Conservation (phyloP, 116 monocot species). For the Iris pallida region DNA sequence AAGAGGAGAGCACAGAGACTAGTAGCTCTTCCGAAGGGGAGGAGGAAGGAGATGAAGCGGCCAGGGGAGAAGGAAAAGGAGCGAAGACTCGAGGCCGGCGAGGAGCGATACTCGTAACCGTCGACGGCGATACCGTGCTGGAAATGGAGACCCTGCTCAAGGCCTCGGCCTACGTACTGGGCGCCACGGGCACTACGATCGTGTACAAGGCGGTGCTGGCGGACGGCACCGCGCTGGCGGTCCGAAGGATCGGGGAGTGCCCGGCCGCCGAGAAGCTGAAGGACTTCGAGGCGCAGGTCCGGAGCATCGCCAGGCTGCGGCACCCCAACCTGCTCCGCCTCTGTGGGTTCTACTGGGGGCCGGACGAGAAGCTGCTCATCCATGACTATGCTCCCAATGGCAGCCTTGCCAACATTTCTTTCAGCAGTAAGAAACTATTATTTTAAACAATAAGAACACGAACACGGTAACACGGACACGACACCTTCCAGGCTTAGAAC, state of each 20-base stretch:
- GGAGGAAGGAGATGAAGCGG: constrained; percentile 19
- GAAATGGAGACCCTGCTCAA: constrained; percentile 90
- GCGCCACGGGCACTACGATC: constrained; percentile 66
- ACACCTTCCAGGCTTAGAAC: too few relatives aligned
- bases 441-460: constrained; percentile 48
- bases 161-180: constrained; percentile 89
- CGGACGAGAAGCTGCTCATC: constrained; percentile 90
- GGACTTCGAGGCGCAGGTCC: constrained; percentile 76
- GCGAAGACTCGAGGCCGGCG: not conserved
- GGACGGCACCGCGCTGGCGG: constrained; percentile 68
- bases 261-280: constrained; percentile 37
- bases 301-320: constrained; percentile 56
- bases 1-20: constrained; percentile 39
- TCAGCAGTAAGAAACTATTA: constrained; percentile 73
- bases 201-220: constrained; percentile 94
- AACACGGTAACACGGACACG: too few relatives aligned
- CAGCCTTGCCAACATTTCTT: constrained; percentile 70
- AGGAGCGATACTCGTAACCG: constrained; percentile 49
- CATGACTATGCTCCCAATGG: constrained; percentile 81
- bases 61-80: not conserved
- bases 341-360: constrained; percentile 89
- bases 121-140: constrained; percentile 67
- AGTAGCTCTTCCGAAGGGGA: constrained; percentile 16
- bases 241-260: constrained; percentile 71
- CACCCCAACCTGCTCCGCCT: constrained; percentile 76